phyloP scores from a whole-genome alignment of 352 stramenopile species.

The Pythium apleroticum region DNA sequence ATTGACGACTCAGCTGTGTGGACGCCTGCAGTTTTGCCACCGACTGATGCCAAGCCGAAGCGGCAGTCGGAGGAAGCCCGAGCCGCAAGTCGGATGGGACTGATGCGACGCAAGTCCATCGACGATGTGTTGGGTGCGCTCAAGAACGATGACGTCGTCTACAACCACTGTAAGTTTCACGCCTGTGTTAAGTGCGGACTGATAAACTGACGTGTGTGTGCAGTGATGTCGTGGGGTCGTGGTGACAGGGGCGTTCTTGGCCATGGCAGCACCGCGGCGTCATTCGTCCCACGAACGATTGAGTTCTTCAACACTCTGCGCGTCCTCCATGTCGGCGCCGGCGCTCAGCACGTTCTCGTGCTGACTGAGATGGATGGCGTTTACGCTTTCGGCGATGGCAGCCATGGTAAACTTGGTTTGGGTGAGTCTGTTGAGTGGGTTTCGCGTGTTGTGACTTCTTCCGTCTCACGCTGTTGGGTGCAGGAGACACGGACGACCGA shows the following conservation, averaged over 20 bases:
- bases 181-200: slow-evolving; percentile 7
- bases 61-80: slow-evolving; percentile 17
- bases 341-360: slow-evolving; percentile 63
- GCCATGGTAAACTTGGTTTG: slow-evolving; percentile 58
- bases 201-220: background rate
- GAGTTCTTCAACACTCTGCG: slow-evolving; percentile 54
- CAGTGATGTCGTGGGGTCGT: slow-evolving; percentile 75
- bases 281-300: slow-evolving; percentile 41
- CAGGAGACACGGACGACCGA: slow-evolving; percentile 47
- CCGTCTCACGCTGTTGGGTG: background rate
- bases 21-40: slow-evolving; percentile 23
- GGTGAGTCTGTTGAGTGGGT: slow-evolving; percentile 43
- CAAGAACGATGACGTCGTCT: slow-evolving; percentile 20
- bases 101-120: slow-evolving; percentile 24
- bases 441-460: background rate
- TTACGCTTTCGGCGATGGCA: slow-evolving; percentile 67
- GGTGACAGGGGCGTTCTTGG: slow-evolving; percentile 61
- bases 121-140: slow-evolving; percentile 22
- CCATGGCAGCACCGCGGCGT: slow-evolving; percentile 48
- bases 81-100: slow-evolving; percentile 5
- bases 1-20: too few species aligned
- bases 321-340: slow-evolving; percentile 53
- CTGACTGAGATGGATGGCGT: slow-evolving; percentile 70
- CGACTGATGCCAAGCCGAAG: slow-evolving; percentile 17
- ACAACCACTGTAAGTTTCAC: slow-evolving; percentile 29